Evolutionary conservation across 176 grass and related monocot species (phyloP).

Genomic region (Raddia guianensis): DNA sequence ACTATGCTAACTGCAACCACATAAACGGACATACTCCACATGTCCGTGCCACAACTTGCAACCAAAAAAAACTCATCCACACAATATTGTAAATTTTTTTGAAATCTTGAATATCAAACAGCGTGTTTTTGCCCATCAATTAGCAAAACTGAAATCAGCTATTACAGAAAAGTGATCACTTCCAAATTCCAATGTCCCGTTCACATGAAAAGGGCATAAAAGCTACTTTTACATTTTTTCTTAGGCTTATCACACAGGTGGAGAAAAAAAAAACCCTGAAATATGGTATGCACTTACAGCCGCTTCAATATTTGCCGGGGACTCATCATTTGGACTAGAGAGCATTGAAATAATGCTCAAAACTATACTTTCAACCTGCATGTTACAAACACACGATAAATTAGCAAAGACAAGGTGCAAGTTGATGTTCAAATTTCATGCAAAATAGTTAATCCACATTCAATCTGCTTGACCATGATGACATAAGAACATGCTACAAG

Average conservation of each 20-base stretch:
- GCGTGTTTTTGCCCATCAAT: neutral
- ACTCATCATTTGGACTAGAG: constrained; percentile 90
- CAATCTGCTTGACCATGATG: neutral
- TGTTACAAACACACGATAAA: constrained; percentile 3
- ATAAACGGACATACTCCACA: neutral
- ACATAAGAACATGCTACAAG: neutral
- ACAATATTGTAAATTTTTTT: neutral
- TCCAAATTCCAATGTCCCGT: constrained; percentile 4
- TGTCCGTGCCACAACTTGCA: neutral
- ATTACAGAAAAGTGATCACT: neutral
- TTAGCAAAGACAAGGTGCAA: neutral
- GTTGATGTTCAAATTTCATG: neutral
- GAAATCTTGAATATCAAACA: neutral
- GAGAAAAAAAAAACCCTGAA: constrained; percentile 18
- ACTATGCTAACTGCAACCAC: neutral
- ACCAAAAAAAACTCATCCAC: neutral
- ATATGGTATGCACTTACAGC: constrained; percentile 70
- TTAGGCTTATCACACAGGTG: neutral
- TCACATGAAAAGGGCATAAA: neutral
- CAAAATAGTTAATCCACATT: neutral
- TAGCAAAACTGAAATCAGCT: constrained; percentile 1
- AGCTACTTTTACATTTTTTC: neutral
- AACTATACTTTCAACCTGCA: constrained; percentile 97
- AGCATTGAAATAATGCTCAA: constrained; percentile 97
- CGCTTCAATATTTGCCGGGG: constrained; percentile 90